A percentile compares a stretch with the other conserved stretches of the same genome.
These are phyloP conservation scores for Penicillium sp. DNA, from an alignment of 2,329 filamentous ascomycete genomes.

Conservation along the genomic window DNA sequence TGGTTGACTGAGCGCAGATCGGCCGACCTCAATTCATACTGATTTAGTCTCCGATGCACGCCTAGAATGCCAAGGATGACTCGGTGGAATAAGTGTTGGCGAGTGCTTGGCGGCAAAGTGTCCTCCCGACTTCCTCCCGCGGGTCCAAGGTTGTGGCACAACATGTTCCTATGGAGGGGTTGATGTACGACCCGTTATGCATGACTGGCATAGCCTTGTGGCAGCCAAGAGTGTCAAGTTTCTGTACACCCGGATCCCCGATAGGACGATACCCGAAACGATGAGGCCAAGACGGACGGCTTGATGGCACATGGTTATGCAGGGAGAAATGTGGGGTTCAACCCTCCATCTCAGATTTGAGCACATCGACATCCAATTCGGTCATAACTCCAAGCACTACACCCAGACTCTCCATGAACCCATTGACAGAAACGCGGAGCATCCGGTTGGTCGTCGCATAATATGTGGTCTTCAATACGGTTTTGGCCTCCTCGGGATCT, in stretches of 20 bases:
- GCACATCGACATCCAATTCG: slow-evolving; percentile 79
- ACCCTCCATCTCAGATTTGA: slow-evolving; percentile 46
- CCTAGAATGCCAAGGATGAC: slow-evolving; percentile 16
- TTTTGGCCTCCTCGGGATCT: slow-evolving; percentile 38
- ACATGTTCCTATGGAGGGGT: slow-evolving; percentile 5
- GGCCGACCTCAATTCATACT: neutral
- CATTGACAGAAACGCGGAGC: slow-evolving; percentile 92
- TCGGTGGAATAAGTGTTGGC: slow-evolving; percentile 17
- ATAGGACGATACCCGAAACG: neutral
- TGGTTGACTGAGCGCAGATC: neutral
- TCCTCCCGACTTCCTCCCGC: slow-evolving; percentile 5
- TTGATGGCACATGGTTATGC: neutral
- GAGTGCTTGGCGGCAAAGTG: slow-evolving; percentile 16
- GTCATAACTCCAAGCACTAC: slow-evolving; percentile 87
- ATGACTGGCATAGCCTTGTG: slow-evolving; percentile 1
- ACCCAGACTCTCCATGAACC: slow-evolving; percentile 85
- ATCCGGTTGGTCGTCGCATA: slow-evolving; percentile 90
- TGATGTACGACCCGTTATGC: slow-evolving; percentile 8
- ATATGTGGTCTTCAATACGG: slow-evolving; percentile 70
- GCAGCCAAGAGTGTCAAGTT: slow-evolving; percentile 2
- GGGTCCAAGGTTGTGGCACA: slow-evolving; percentile 4
- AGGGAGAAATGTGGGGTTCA: slow-evolving; percentile 11
- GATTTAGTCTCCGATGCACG: slow-evolving; percentile 9
- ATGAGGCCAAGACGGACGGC: slow-evolving; percentile 6
- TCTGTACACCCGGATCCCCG: neutral